Evolutionary conservation across 371 early-diverging fungal genomes (phyloP).

Genomic region (Apophysomyces trapeziformis): DNA sequence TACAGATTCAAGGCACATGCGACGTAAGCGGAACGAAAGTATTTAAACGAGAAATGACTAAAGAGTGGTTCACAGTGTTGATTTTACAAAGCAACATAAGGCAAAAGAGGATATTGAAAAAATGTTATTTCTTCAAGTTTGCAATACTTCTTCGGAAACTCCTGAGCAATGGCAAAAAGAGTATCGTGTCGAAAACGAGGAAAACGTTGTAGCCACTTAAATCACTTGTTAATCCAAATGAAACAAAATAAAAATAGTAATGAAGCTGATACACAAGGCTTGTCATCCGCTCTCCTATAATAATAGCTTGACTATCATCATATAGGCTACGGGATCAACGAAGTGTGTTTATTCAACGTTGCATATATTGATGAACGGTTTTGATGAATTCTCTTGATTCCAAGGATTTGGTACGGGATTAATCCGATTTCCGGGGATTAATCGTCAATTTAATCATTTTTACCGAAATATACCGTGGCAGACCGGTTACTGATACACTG

Average conservation of each 20-base stretch:
- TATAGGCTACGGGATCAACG: no score
- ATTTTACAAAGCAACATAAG: neutral
- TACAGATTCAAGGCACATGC: constrained; percentile 15
- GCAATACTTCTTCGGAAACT: neutral
- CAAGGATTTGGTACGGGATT: no score
- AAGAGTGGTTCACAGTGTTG: neutral
- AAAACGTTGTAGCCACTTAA: neutral
- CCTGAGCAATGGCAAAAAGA: neutral
- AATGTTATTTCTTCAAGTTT: neutral
- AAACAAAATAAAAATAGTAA: neutral
- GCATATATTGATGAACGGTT: no score
- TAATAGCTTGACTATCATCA: no score
- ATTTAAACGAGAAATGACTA: neutral
- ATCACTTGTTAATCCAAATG: neutral
- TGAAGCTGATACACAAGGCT: no score
- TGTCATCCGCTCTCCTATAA: no score
- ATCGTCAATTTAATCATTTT: no score
- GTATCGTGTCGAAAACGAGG: neutral
- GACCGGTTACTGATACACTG: constrained; percentile 12
- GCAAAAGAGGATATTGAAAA: constrained; percentile 6
- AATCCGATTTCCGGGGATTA: no score
- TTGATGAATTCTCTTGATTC: no score
- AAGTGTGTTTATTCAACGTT: no score
- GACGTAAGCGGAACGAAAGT: constrained; percentile 7
- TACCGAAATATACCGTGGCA: neutral